Base-by-base conservation (phyloP, 169 alveolate species). In the Theileria parva region DNA sequence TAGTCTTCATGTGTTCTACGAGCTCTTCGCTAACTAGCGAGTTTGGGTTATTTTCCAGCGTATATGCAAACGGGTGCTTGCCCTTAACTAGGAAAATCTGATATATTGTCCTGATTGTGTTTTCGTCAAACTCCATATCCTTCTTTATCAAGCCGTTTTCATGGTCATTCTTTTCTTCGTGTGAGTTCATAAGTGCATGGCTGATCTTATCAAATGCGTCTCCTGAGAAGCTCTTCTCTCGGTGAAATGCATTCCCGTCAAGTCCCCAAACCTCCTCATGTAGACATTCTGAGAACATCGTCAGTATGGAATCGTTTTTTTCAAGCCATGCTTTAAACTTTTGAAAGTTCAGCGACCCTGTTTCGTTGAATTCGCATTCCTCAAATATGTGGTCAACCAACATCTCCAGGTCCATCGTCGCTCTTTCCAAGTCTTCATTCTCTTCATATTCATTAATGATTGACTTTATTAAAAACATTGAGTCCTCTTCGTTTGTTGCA, bases 261-360 rank as follows among this genome's bases (percentile, higher is more conserved):
- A 93, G 80, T 3, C 96, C 94, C 97, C 97, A 93, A 19, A 92
- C 91, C 74, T 93, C 97, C 67, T 93, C 96, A 61, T 93, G 97
- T 25, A 93, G 71, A 63, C 94, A 93, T 67, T 88, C 92, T 39
- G 93, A 83, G 78, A 93, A 93, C 86, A 93, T 81, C 28, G 87
- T 59, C 23, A 93, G 84, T 48, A 93, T 79, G 8, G 86, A 89
- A 32, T 88, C 92, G 77, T 93, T 85, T 53, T 87, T 84, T 66
- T 92, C 88, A 48, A 93, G 80, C 89, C 94, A 88, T 65, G 94
- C 86, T 85, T 91, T 92, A 89, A 93, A 93, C 50, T 77, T 90
- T 55, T 76, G 85, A 53, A 86, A 86, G 30, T 81, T 86, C 44
- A 93, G 88, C 34, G 74, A 74, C 39, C 93, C 95, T 72, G 81